Evolutionary conservation across 2,329 filamentous ascomycete genomes (phyloP).

Genomic region (Colletotrichum sp.): DNA sequence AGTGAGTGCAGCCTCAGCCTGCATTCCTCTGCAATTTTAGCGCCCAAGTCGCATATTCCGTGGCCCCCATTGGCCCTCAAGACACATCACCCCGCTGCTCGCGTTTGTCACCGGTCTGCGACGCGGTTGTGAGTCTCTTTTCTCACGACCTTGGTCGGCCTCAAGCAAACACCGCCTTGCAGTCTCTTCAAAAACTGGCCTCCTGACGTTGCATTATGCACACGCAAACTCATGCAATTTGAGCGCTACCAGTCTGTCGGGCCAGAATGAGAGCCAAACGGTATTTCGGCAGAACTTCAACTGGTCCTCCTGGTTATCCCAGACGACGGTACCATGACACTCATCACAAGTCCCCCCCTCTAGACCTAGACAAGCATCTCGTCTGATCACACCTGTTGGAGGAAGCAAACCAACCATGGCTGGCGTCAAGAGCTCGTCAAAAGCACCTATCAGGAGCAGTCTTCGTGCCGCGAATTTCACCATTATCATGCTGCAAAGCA

Average conservation of each 20-base stretch:
- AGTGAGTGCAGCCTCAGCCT: background rate
- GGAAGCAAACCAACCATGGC: background rate
- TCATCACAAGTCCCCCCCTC: background rate
- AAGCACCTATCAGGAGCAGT: background rate
- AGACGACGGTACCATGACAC: background rate
- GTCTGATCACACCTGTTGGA: background rate
- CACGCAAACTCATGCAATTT: conserved; percentile 27
- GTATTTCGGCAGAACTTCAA: background rate
- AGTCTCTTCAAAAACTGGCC: background rate
- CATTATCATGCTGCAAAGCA: background rate
- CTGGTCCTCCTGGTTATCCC: background rate
- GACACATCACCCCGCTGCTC: conserved; percentile 3
- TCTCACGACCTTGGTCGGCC: background rate
- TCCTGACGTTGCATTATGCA: conserved; percentile 6
- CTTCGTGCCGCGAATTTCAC: background rate
- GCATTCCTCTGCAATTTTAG: conserved; percentile 4
- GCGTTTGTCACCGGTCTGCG: conserved; percentile 10
- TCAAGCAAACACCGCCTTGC: background rate
- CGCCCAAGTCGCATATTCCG: conserved; percentile 17
- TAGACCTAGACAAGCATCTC: background rate
- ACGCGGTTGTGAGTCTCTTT: conserved; percentile 6
- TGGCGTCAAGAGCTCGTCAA: conserved; percentile 1
- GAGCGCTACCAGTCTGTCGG: conserved; percentile 35
- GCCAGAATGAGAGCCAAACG: background rate
- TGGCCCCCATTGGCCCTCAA: conserved; percentile 15